These are phyloP conservation scores for Parascedosporium putredinis DNA, from an alignment of 2,329 filamentous ascomycete species.

Conservation along the genomic window DNA sequence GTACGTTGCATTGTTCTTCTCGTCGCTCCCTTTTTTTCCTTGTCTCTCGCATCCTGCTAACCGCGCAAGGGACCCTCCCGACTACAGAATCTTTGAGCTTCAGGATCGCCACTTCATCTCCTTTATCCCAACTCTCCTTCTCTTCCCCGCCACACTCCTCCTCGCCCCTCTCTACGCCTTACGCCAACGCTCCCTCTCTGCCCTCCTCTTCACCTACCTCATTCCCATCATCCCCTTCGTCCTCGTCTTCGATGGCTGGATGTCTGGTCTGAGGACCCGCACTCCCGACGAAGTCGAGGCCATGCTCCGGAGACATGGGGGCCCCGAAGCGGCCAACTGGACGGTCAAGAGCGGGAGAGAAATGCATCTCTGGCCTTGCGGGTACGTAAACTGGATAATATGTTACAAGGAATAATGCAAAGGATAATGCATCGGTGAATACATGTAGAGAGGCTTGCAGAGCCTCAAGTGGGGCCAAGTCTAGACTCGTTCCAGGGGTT, in stretches of 20 bases:
- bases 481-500: too few species aligned
- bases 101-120: constrained; percentile 52
- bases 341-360: constrained; percentile 36
- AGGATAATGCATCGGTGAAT: too few species aligned
- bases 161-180: constrained; percentile 42
- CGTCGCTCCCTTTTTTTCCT: constrained; percentile 6
- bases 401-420: constrained; percentile 25
- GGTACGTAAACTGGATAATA: constrained; percentile 41
- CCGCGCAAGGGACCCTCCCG: too few species aligned
- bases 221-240: constrained; percentile 59
- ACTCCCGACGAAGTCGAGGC: constrained; percentile 53
- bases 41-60: too few species aligned
- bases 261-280: constrained; percentile 57
- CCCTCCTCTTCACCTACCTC: constrained; percentile 56
- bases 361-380: constrained; percentile 38
- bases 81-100: constrained; percentile 53
- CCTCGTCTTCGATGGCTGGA: constrained; percentile 56
- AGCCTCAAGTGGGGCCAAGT: too few species aligned
- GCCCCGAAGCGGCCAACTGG: constrained; percentile 31
- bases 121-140: constrained; percentile 39
- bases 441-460: too few species aligned
- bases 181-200: constrained; percentile 36
- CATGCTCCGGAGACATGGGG: constrained; percentile 39
- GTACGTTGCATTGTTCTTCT: constrained; percentile 9
- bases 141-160: constrained; percentile 41